phyloP scores from a whole-genome alignment of 169 alveolate genomes.

The Eimeria sp. region DNA sequence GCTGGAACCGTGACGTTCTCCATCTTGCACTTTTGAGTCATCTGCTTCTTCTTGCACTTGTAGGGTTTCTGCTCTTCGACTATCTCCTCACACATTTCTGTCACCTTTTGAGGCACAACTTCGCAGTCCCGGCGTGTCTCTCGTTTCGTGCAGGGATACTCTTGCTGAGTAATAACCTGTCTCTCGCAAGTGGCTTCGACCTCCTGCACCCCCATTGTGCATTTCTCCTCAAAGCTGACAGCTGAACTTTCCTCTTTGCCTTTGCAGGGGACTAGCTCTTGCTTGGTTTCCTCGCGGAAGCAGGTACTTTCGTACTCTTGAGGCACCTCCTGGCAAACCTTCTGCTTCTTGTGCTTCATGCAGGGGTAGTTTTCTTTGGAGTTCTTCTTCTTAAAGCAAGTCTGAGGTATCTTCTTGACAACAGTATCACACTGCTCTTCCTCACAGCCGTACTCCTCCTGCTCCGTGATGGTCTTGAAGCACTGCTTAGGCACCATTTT shows the following conservation, averaged over 20 bases:
- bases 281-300: slow-evolving; percentile 71
- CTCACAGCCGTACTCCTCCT: slow-evolving; percentile 72
- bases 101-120: slow-evolving; percentile 65
- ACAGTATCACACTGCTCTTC: slow-evolving; percentile 79
- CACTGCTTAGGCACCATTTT: slow-evolving; percentile 74
- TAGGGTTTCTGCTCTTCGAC: slow-evolving; percentile 79
- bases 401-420: slow-evolving; percentile 52
- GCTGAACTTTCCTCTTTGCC: slow-evolving; percentile 61
- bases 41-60: slow-evolving; percentile 76
- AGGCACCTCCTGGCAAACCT: slow-evolving; percentile 69
- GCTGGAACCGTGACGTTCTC: slow-evolving; percentile 69
- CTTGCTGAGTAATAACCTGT: slow-evolving; percentile 49
- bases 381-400: slow-evolving; percentile 64
- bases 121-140: slow-evolving; percentile 74
- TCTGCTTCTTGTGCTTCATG: slow-evolving; percentile 73
- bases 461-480: slow-evolving; percentile 62
- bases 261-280: slow-evolving; percentile 73
- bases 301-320: slow-evolving; percentile 75
- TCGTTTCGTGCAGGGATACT: slow-evolving; percentile 71
- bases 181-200: slow-evolving; percentile 71
- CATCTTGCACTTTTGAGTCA: slow-evolving; percentile 76
- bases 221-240: slow-evolving; percentile 58
- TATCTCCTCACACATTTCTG: slow-evolving; percentile 72
- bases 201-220: slow-evolving; percentile 66
- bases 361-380: slow-evolving; percentile 68